These are phyloP conservation scores for Exophiala xenobiotica DNA, from an alignment of 2,329 filamentous ascomycete species.

Conservation along the genomic window DNA sequence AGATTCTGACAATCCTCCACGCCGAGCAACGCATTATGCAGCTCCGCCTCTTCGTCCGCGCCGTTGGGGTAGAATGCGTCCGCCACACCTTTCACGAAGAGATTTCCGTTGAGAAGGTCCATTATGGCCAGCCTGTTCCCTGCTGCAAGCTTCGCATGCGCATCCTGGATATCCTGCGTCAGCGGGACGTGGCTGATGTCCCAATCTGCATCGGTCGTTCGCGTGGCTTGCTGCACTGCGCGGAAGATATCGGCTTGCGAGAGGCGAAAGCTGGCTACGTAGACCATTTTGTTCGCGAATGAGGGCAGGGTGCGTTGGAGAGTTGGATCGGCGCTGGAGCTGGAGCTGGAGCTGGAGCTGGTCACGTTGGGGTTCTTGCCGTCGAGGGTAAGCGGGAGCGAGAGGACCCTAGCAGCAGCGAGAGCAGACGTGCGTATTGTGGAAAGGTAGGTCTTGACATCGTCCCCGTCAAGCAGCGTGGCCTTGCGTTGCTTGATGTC, in stretches of 20 bases:
- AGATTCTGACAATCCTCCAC: not conserved
- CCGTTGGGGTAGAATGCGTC: not conserved
- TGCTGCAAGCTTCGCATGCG: not conserved
- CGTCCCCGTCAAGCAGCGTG: not conserved
- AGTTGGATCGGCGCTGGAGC: not conserved
- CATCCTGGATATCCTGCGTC: not conserved
- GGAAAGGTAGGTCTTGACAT: conserved; percentile 1
- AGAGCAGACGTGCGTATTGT: not conserved
- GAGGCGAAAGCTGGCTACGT: not conserved
- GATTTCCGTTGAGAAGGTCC: not conserved
- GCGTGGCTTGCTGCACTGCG: not conserved
- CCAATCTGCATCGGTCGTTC: not conserved
- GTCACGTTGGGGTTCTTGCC: not conserved
- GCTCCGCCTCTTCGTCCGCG: not conserved
- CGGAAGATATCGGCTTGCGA: not conserved
- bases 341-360: no score
- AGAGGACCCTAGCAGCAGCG: not conserved
- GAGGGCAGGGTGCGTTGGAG: conserved; percentile 1
- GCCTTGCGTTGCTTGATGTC: not conserved
- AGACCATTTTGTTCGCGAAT: conserved; percentile 2
- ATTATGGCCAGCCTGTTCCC: not conserved
- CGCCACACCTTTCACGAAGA: not conserved
- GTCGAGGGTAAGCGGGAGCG: not conserved
- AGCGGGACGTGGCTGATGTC: not conserved
- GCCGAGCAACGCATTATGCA: not conserved